Conservation (phyloP, 225 moss, liverwort and hornwort species). For the Pseudoscleropodium purum region DNA sequence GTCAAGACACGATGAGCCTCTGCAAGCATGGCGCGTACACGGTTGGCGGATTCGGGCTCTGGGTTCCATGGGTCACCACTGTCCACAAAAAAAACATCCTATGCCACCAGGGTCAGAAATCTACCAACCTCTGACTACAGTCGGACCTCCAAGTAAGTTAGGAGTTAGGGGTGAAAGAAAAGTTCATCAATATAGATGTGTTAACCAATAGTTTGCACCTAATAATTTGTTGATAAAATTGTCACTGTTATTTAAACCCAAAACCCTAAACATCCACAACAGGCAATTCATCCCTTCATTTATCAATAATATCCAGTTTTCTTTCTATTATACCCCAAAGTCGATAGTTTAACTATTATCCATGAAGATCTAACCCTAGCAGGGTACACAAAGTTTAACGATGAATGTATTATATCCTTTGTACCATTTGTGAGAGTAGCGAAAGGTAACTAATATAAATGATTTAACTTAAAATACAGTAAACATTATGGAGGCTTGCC, state of each 20-base stretch:
- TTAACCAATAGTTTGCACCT: background rate
- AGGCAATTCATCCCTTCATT: background rate
- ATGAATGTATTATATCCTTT: background rate
- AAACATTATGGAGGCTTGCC: background rate
- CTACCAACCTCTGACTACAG: background rate
- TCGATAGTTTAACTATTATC: background rate
- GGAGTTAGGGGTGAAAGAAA: background rate
- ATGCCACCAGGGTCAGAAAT: slow-evolving; percentile 33
- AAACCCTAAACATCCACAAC: background rate
- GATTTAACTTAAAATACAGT: background rate
- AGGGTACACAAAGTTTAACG: background rate
- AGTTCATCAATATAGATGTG: background rate
- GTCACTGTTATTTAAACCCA: too few species aligned
- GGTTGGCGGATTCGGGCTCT: slow-evolving; percentile 30
- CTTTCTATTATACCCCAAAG: background rate
- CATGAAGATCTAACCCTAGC: background rate
- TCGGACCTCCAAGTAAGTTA: background rate
- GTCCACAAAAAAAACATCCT: slow-evolving; percentile 96
- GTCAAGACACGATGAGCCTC: slow-evolving; percentile 81
- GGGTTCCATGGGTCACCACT: slow-evolving; percentile 98
- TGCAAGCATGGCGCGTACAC: slow-evolving; percentile 52
- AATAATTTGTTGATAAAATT: background rate
- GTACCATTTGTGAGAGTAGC: background rate
- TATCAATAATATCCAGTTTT: background rate
- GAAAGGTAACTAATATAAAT: background rate